Evolutionary conservation across 73 alveolate genomes (phyloP).

Genomic region (Tetrahymena elliotti): DNA sequence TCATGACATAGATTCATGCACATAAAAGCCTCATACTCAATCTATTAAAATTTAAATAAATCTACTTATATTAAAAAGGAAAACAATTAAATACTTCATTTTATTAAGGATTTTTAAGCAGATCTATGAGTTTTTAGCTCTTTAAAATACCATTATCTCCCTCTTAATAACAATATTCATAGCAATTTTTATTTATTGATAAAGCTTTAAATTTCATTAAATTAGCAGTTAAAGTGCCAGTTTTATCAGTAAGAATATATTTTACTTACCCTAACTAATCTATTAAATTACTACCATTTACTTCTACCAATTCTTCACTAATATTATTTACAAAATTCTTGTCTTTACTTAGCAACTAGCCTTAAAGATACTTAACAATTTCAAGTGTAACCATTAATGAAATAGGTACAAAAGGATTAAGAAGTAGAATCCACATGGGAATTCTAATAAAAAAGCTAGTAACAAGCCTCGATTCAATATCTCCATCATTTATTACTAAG

Average conservation of each 20-base stretch:
- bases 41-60: constrained; percentile 49
- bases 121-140: constrained; percentile 15
- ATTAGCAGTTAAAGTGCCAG: constrained; percentile 94
- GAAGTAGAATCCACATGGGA: constrained; percentile 82
- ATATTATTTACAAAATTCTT: constrained; percentile 8
- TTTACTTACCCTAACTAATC: constrained; percentile 90
- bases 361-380: constrained; percentile 32
- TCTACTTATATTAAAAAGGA: constrained; percentile 25
- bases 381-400: constrained; percentile 26
- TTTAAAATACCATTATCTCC: constrained; percentile 26
- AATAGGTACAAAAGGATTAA: constrained; percentile 31
- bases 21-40: constrained; percentile 45
- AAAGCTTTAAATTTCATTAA: constrained; percentile 57
- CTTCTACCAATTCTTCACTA: constrained; percentile 35
- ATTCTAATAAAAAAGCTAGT: constrained; percentile 23
- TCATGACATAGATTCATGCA: constrained; percentile 45
- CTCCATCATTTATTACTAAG: neutral
- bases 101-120: constrained; percentile 1
- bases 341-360: constrained; percentile 25
- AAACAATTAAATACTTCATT: constrained; percentile 3
- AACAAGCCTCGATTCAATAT: neutral
- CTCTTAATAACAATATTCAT: constrained; percentile 26
- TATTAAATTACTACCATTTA: constrained; percentile 72
- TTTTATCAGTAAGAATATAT: constrained; percentile 90
- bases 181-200: constrained; percentile 2